Base-by-base conservation (phyloP, 2,329 filamentous ascomycete species). In the Aspergillus sp. region DNA sequence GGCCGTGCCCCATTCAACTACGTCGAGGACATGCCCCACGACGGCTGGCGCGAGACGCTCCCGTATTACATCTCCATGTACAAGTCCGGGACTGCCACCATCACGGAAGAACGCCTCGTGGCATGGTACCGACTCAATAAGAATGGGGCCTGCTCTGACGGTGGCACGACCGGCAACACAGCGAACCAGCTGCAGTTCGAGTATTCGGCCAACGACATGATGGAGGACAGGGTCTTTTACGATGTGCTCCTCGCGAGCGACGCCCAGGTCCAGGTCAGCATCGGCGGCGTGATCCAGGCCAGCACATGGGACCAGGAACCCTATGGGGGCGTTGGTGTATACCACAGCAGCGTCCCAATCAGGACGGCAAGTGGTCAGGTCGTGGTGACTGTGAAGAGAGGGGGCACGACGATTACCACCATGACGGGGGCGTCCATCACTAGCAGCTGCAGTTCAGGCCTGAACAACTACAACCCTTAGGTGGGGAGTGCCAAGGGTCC, bases 1-100 rank as follows among this genome's bases (percentile, higher is more conserved):
- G 62, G 64, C 1, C 13, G 76, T 4, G 83, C 82, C 2, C 81
- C 84, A 22, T 69, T 66, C 54, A 69, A 71, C 51, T 74, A 74
- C 38, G 72, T 65, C 3, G 23, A 53, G 15, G 52, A 66, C 7
- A 72, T 73, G 62, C 64, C 67, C 2, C 72, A 74, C 50, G 71
- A 73, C 49, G 71, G 67, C 2, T 74, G 72, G 72, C 66, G 72
- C 25, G 56, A 61, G 2, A 64, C 72, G 49, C 59, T 79, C 11
- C 77, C 77, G 1, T 78, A 67, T 55, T 57, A 70, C 13, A 75
- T 78, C 53, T 71, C 74, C 45, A 50, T 68, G 11, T 79, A 77
- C 64, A 78, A 78, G 54, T 65, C 64, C 3, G 41, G 48, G 5
- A 63, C 46, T 7, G 23, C 57, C 1, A 70, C 67, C 7, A 66